Evolutionary conservation across 2,329 filamentous ascomycete species (phyloP), one percentile per base, ranked within the genome.

Genomic region (Curvularia sp.): DNA sequence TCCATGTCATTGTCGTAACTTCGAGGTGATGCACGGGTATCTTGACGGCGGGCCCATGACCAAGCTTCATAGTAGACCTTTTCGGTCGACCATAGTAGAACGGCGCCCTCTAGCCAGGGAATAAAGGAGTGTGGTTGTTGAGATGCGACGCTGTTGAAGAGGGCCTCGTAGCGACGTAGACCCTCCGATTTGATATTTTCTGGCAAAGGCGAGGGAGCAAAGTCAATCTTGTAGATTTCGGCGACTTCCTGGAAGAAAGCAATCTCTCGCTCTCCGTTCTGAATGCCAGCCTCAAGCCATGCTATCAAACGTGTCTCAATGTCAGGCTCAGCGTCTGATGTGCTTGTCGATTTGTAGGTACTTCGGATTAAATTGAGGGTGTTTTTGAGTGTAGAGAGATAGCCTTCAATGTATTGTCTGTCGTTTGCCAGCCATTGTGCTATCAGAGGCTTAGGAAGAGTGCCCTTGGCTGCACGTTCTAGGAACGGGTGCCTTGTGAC

Each of bases 1-100:
- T 90, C 88, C 0, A 79, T 79, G 68, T 89, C 88, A n/a, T 73
- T 68, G n/a, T 63, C 55, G 48, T 62, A 66, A 26, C 64, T 67
- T 28, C 70, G 57, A 8, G 58, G 62, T 18, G 57, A 61, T 6
- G 62, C 50, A 2, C 67, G 62, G 0, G 63, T 58, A 39, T 68
- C 64, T 49, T 71, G 68, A 51, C 58, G 55, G 18, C 68, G 68
- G 39, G 74, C 73, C 73, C 73, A 75, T 8, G 60, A 64, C 72
- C 72, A 76, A 6, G 74, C 70, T 39, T 73, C 68, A 55, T 74
- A 73, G 52, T 75, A 76, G 8, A 74, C 68, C 48, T 72, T 75
- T 49, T 76, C 74, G 5, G 72, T 75, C 18, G 66, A 65, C 70
- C 73, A 76, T 7, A 75, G 71, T 18, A 75, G 41, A 5, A 74